These are phyloP conservation scores for Eucalyptus lansdowneana DNA, from an alignment of 345 rosid species.

Conservation along the genomic window DNA sequence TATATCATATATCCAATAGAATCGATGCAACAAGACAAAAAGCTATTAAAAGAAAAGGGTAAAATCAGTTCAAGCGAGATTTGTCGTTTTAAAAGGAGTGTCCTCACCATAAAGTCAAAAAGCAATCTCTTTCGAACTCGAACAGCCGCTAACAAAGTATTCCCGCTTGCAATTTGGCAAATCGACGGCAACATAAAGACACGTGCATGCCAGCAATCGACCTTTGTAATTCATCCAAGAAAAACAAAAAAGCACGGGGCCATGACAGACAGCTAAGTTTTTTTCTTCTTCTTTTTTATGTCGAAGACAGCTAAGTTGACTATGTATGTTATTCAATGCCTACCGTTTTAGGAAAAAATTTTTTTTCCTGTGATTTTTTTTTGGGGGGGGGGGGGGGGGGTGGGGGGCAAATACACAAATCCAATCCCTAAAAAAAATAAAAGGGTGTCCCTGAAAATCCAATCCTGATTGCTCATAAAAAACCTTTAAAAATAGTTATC, in stretches of 20 bases:
- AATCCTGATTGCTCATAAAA: neutral
- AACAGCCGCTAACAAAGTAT: neutral
- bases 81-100: neutral
- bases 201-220: neutral
- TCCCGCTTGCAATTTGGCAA: neutral
- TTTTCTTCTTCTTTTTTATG: no score
- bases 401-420: neutral
- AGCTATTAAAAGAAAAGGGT: neutral
- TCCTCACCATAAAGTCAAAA: neutral
- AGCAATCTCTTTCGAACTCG: neutral
- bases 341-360: neutral
- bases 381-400: fast-evolving
- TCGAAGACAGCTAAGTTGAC: neutral
- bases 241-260: neutral
- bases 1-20: neutral
- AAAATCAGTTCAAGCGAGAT: neutral
- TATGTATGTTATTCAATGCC: neutral
- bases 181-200: neutral
- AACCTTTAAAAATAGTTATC: fast-evolving
- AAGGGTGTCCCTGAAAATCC: no score
- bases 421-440: neutral
- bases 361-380: neutral
- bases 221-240: neutral
- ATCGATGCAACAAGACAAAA: neutral
- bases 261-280: neutral